Evolutionary conservation across 495 filamentous ascomycete species (phyloP).

Genomic region (Xylaria telfairii): DNA sequence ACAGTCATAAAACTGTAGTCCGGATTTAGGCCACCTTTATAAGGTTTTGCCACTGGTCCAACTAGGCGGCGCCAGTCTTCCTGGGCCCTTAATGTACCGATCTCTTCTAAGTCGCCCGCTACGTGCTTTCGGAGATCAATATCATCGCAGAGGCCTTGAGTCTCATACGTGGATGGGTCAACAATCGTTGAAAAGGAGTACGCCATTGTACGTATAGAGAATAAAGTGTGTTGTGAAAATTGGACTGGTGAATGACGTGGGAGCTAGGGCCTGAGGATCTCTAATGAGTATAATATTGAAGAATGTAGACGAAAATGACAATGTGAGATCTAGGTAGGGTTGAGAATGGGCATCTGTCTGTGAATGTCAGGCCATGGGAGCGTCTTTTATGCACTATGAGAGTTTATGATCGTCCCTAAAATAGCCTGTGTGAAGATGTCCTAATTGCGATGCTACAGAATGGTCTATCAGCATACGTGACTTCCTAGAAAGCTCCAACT

Average conservation of each 20-base stretch:
- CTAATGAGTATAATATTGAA: background rate
- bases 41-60: constrained; percentile 23
- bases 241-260: background rate
- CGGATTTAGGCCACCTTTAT: constrained; percentile 34
- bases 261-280: background rate
- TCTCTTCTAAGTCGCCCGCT: constrained; percentile 26
- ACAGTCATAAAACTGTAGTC: constrained; percentile 36
- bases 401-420: background rate
- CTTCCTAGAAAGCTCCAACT: background rate
- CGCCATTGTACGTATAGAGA: constrained; percentile 26
- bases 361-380: background rate
- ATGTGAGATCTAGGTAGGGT: background rate
- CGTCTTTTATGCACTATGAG: constrained; percentile 1
- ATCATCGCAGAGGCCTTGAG: constrained; percentile 32
- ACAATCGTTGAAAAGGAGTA: constrained; percentile 32
- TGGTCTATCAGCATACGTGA: background rate
- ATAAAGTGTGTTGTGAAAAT: background rate
- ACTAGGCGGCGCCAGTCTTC: constrained; percentile 40
- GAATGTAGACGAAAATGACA: background rate
- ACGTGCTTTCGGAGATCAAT: constrained; percentile 32
- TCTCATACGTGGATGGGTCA: constrained; percentile 32
- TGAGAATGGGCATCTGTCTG: background rate
- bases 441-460: background rate
- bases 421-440: background rate
- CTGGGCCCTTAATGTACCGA: constrained; percentile 35